Base-by-base conservation (phyloP, 2,329 filamentous ascomycete genomes). In the Penicillium sp. region DNA sequence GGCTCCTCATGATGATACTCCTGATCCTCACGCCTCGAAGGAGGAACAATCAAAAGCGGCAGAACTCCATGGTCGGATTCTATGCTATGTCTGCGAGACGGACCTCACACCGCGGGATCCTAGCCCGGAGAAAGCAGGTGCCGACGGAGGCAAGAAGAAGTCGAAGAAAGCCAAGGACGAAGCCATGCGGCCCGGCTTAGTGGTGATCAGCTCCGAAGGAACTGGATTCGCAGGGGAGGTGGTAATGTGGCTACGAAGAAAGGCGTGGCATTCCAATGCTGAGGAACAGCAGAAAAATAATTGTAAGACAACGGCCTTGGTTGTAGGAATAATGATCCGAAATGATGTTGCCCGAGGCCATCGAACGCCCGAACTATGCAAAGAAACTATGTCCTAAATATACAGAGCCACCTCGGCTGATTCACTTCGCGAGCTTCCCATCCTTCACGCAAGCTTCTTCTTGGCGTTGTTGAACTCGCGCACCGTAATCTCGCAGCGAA, bases 201-300 rank as follows among this genome's bases (percentile, higher is more conserved):
- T 96, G 3, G 81, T 86, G 61, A 78, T 97, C 40, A 83, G 80
- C 56, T 87, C 85, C 28, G 91, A 96, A 59, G 91, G 91, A 0
- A 97, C 91, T 0, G 91, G 91, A 0, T 97, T 95, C 68, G 90
- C 91, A 4, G 86, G 88, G 84, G 85, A n/a, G 91, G 93, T 2
- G 79, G 80, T 42, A 95, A 86, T 62, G 80, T 87, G 58, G 89
- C 94, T 13, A 86, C 86, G 69, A 93, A 84, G 66, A 72, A 78
- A 3, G 85, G 86, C 0, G 82, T 94, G 14, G 85, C 84, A 0
- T 95, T 95, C 67, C 87, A 94, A 64, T 91, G 87, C 64, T 93
- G 64, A 73, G 22, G 6, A 10, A 6, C 16, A 40, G 11, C 16
- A 28, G 18, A 37, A 23, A 27, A n/a, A 9, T 20, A 10, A 23